Base-by-base conservation (phyloP, 192 early-diverging fungal species). In the Phlyctochytrium planicorne region DNA sequence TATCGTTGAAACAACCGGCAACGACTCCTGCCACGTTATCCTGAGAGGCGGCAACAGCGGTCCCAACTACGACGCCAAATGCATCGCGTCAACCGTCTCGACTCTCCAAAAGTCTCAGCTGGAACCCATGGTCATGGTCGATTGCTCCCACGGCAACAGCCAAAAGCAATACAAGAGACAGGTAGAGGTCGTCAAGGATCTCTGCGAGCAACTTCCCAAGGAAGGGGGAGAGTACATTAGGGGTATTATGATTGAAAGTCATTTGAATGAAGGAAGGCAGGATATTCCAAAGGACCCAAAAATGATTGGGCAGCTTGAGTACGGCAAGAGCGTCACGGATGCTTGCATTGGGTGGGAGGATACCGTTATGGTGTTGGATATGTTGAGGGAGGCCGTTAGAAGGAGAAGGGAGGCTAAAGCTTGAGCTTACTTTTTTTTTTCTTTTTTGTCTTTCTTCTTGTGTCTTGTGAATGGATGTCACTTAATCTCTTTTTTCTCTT, bases 191-290 rank as follows among this genome's bases (percentile, higher is more conserved):
- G 82, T 81, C 34, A 76, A 78, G 29, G 72, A 85, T 68, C 60
- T 96, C 29, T 85, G 90, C 24, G 57, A 75, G 33, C 94, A 97
- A 77, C 77, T 97, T 36, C 82, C 88, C 3, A 82, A 77, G 3
- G 91, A 87, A 47, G 88, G 90, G 20, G 40, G 71, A 47, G 53
- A 36, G 2, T 69, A 37, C 36, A 82, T 87, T 32, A 63, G 92
- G 35, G 96, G 96, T 60, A 85, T 98, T 36, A 98, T 98, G 96
- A 92, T 98, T 63, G 96, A 98, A 80, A 88, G 85, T 57, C 91
- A 98, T 66, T 73, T 98, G 53, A 37, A 59, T 31, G 69, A 71
- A 62, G 68, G 61, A 10, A 12, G 35, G 75, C 96, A 98, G 78
- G 87, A 89, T 61, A 84, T 98, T 1, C 91, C 91, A 3, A 83